Percentiles rank a stretch among this genome's conserved stretches.
phyloP scores from a whole-genome alignment of 129 eudicot species.

The Arctium lappa region DNA sequence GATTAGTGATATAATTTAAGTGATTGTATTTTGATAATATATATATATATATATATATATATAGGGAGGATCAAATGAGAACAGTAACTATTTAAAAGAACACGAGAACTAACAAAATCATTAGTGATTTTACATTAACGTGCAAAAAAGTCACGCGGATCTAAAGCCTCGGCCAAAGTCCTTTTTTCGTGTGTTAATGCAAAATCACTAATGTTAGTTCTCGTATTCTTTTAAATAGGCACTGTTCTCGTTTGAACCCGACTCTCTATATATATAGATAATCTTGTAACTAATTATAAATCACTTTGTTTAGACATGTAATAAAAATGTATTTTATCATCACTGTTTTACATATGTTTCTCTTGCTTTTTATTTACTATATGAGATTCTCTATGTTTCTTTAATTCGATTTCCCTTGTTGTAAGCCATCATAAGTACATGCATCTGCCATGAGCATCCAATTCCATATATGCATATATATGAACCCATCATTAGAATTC shows the following conservation, averaged over 20 bases:
- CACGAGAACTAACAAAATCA: too few relatives aligned
- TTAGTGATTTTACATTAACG: too few relatives aligned
- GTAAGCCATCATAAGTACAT: conserved; percentile 11
- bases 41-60: too few relatives aligned
- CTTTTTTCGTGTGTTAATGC: too few relatives aligned
- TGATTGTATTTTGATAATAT: background rate
- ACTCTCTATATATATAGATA: too few relatives aligned
- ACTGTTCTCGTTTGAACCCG: too few relatives aligned
- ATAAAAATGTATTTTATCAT: background rate
- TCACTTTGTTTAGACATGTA: background rate
- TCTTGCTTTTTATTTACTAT: background rate
- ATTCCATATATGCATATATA: conserved; percentile 10
- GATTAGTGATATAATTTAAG: background rate
- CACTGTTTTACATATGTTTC: conserved; percentile 5
- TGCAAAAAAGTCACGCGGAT: too few relatives aligned
- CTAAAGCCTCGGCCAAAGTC: too few relatives aligned
- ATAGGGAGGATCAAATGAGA: too few relatives aligned
- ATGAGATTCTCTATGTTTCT: conserved; percentile 23
- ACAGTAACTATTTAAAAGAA: too few relatives aligned
- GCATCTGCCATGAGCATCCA: conserved; percentile 24
- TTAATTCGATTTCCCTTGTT: conserved; percentile 1
- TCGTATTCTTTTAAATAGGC: too few relatives aligned
- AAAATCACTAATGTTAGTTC: too few relatives aligned
- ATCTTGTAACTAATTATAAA: background rate
- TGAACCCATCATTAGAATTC: conserved; percentile 16